Percentiles rank a stretch among this genome's conserved stretches.
These are phyloP conservation scores for Paecilomyces sp. DNA, from an alignment of 2,329 filamentous ascomycete genomes.

Conservation along the genomic window DNA sequence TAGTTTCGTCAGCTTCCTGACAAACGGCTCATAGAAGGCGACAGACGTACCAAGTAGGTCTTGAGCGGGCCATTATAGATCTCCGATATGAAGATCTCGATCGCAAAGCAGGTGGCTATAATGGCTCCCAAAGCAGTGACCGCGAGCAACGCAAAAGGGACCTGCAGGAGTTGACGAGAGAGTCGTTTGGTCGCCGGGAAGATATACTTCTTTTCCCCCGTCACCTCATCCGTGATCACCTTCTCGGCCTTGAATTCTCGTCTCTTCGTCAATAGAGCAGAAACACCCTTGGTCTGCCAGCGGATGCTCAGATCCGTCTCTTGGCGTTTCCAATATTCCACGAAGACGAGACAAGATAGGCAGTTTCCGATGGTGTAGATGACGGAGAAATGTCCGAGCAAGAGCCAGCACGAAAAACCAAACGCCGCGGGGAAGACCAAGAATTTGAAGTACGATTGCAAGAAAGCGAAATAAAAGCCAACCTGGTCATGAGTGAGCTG, in stretches of 20 bases:
- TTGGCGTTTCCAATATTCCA: constrained; percentile 95
- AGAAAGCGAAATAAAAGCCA: constrained; percentile 92
- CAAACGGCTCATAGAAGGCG: constrained; percentile 1
- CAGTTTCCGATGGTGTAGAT: constrained; percentile 74
- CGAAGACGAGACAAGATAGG: constrained; percentile 82
- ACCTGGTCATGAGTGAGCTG: constrained; percentile 43
- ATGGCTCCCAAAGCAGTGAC: constrained; percentile 69
- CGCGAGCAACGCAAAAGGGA: constrained; percentile 80
- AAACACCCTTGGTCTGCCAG: constrained; percentile 86
- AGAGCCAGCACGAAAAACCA: constrained; percentile 70
- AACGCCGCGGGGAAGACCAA: constrained; percentile 74
- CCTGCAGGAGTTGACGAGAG: constrained; percentile 73
- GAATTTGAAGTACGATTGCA: constrained; percentile 89
- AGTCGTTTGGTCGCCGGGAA: constrained; percentile 74
- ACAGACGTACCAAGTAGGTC: constrained; percentile 61
- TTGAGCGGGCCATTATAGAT: constrained; percentile 90
- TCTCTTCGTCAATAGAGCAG: constrained; percentile 69
- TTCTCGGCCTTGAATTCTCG: constrained; percentile 74
- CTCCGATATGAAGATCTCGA: constrained; percentile 95
- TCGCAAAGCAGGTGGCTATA: constrained; percentile 82
- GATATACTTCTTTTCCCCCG: constrained; percentile 69
- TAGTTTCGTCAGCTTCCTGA: constrained; percentile 25
- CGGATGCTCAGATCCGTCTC: constrained; percentile 80
- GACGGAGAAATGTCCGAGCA: constrained; percentile 77
- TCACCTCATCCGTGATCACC: constrained; percentile 70